These are phyloP conservation scores for Acer saccharum DNA, from an alignment of 345 rosid species.

Conservation along the genomic window DNA sequence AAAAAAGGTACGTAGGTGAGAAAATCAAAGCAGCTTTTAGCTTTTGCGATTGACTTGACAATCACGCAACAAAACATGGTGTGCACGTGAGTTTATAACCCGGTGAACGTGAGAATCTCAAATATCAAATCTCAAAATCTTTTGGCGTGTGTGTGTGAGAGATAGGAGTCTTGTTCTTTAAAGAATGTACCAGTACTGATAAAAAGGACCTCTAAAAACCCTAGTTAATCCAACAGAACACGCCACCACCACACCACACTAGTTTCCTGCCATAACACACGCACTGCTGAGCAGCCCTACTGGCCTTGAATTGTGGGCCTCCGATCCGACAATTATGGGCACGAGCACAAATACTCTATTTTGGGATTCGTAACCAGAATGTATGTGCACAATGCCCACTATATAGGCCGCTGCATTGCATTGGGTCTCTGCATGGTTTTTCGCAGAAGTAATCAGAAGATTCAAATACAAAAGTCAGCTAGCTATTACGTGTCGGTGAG, in stretches of 20 bases:
- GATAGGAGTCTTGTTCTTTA: background rate
- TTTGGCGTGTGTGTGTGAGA: background rate
- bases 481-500: too few relatives aligned
- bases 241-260: slow-evolving; percentile 2
- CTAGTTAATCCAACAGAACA: slow-evolving; percentile 12
- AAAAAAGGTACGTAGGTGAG: background rate
- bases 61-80: slow-evolving; percentile 17
- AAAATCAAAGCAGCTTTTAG: background rate
- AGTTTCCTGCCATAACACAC: slow-evolving; percentile 14
- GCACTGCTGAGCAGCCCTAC: too few relatives aligned
- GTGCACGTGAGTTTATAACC: slow-evolving; percentile 11
- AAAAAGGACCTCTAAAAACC: too few relatives aligned
- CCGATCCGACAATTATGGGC: slow-evolving; percentile 7
- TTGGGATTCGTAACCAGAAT: background rate
- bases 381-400: too few relatives aligned
- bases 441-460: too few relatives aligned
- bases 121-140: background rate
- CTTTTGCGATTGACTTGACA: slow-evolving; percentile 4
- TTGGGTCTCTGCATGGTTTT: too few relatives aligned
- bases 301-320: slow-evolving; percentile 11
- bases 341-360: background rate
- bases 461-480: too few relatives aligned
- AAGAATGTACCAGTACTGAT: too few relatives aligned
- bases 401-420: too few relatives aligned
- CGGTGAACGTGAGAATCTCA: background rate